Conservation (phyloP, 2,329 filamentous ascomycete genomes). For the Colletotrichum sp. region DNA sequence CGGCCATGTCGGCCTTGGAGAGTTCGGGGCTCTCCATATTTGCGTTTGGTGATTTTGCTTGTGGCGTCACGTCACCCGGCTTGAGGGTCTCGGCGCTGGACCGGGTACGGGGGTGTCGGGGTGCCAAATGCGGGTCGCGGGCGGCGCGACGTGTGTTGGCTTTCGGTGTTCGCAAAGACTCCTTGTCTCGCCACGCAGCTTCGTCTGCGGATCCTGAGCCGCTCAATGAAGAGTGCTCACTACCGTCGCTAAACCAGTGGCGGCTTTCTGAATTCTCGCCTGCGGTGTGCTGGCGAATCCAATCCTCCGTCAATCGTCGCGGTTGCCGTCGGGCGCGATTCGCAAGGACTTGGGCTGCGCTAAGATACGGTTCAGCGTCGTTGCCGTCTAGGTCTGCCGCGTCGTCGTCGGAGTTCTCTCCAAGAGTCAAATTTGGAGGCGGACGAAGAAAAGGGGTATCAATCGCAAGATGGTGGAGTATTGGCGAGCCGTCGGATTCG, state of each 20-base stretch:
- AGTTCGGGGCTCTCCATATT: slow-evolving; percentile 18
- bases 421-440: slow-evolving; percentile 48
- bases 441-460: slow-evolving; percentile 67
- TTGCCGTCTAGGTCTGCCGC: slow-evolving; percentile 8
- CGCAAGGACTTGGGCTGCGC: slow-evolving; percentile 62
- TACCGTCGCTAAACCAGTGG: slow-evolving; percentile 40
- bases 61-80: slow-evolving; percentile 29
- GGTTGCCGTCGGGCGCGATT: slow-evolving; percentile 65
- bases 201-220: slow-evolving; percentile 61
- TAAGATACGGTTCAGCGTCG: slow-evolving; percentile 45
- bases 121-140: slow-evolving; percentile 30
- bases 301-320: slow-evolving; percentile 77
- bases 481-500: slow-evolving; percentile 62
- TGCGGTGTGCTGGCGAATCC: slow-evolving; percentile 86
- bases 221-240: slow-evolving; percentile 78
- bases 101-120: slow-evolving; percentile 45
- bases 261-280: slow-evolving; percentile 57
- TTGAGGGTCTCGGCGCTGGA: slow-evolving; percentile 64
- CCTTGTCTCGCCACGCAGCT: slow-evolving; percentile 51
- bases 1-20: slow-evolving; percentile 8
- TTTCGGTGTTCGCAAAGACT: slow-evolving; percentile 53
- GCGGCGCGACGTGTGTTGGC: slow-evolving; percentile 30
- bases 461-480: slow-evolving; percentile 66
- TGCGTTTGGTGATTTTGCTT: not conserved
- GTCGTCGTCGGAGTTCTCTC: slow-evolving; percentile 23